Base-by-base conservation (phyloP, 495 filamentous ascomycete species). In the Polyplosphaeria fusca region DNA sequence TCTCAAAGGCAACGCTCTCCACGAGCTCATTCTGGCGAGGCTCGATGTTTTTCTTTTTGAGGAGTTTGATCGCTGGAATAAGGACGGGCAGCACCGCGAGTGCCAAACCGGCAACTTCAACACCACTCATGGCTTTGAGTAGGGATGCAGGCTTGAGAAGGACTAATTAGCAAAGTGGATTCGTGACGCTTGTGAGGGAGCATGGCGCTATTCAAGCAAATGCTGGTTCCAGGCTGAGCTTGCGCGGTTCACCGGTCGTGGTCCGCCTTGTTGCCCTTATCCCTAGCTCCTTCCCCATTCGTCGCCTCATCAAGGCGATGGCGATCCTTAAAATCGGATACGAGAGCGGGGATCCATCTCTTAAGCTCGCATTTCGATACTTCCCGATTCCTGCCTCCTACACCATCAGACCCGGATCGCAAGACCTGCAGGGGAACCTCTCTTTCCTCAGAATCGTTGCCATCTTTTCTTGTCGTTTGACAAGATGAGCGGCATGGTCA, bases 61-160 rank as follows among this genome's bases (percentile, higher is more conserved):
- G 28, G 39, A 49, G 37, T 46, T 54, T 20, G 13, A 38, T 38
- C 18, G 50, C 50, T 16, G 35, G 47, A 19, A 54, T 54, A 25
- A 54, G 16, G 1, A 54, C 18, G 23, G 50, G 50, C 1, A 54
- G 1, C 20, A 54, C 28, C 11, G 50, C 50, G 1, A 54, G 50
- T 1, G 19, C 50, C 13, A 54, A 37, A 32, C 45, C 25, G 5
- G 45, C 45, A 12, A 48, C 22, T 26, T 54, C 50, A 14, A 54
- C 23, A 11, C 50, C 50, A 16, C 13, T 35, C 30, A 35, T 35
- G 30, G 30, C 14, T 7, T 7, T 7, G 7, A 35, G 7, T 7
- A 35, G 30, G 30, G 14, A 35, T 14, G 14, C 7, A 35, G 30
- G 14, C 30, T 35, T 7, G 30, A 35, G 30, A 35, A 35, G 30